Evolutionary conservation across 371 early-diverging fungal species (phyloP).

Genomic region (Circinella minor): DNA sequence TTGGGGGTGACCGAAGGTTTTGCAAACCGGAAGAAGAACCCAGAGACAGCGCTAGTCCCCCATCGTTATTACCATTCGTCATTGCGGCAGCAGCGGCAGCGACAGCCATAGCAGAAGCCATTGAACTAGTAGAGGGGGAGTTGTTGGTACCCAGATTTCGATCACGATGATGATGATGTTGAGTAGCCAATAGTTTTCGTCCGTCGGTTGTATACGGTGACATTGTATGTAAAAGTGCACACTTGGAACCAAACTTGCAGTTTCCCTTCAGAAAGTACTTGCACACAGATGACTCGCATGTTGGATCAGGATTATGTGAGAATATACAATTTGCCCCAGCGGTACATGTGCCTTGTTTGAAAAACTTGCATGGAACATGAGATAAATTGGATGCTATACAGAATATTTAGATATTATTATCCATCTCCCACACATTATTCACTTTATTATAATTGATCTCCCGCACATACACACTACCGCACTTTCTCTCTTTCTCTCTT

Average conservation of each 20-base stretch:
- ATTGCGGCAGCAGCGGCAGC: conserved; percentile 17
- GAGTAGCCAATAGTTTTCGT: conserved; percentile 19
- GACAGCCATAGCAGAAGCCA: conserved; percentile 14
- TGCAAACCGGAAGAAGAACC: conserved; percentile 4
- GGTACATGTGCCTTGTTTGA: conserved; percentile 76
- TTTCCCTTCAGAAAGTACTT: conserved; percentile 81
- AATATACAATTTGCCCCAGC: conserved; percentile 80
- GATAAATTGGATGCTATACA: conserved; percentile 46
- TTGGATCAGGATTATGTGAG: conserved; percentile 70
- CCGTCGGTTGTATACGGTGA: conserved; percentile 30
- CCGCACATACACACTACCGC: too few relatives aligned
- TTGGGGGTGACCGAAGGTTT: conserved; percentile 18
- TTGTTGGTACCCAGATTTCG: conserved; percentile 14
- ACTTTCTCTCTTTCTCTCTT: background rate
- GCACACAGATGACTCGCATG: conserved; percentile 68
- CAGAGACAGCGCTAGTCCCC: background rate
- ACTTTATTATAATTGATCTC: too few relatives aligned
- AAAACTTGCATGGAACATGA: conserved; percentile 87
- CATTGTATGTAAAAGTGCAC: conserved; percentile 69
- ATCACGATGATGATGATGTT: conserved; percentile 2
- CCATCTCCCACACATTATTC: too few relatives aligned
- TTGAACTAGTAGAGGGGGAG: conserved; percentile 10
- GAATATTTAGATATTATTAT: background rate
- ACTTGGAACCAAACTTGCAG: conserved; percentile 82
- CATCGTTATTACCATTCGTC: conserved; percentile 1